Percentiles rank a stretch among this genome's conserved stretches.
phyloP scores from a whole-genome alignment of 768 basidiomycete species.

The Termitomyces sp. region DNA sequence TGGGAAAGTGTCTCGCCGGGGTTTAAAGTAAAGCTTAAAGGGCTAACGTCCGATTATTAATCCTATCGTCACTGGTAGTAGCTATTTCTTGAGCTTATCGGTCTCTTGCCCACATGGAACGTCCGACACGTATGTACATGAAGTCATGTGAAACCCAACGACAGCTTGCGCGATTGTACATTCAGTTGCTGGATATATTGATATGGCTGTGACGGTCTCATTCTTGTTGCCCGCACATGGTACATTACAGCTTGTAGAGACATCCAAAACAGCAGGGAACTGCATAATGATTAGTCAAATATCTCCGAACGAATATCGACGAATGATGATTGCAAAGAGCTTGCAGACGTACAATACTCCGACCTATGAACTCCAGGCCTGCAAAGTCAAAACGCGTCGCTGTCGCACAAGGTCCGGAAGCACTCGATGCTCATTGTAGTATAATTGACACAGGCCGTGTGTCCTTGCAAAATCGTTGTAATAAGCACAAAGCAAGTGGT shows the following conservation, averaged over 20 bases:
- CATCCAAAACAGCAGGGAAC: conserved; percentile 1
- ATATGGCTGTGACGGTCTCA: no score
- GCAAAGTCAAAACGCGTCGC: no score
- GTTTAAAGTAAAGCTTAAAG: neutral
- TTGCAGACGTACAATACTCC: no score
- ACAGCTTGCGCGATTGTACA: neutral
- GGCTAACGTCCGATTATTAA: conserved; percentile 3
- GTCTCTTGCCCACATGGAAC: conserved; percentile 1
- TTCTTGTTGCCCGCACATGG: conserved; percentile 5
- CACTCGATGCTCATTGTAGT: no score
- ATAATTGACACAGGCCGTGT: no score
- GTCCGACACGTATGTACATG: conserved; percentile 1
- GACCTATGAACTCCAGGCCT: no score
- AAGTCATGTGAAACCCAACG: neutral
- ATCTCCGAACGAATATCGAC: neutral
- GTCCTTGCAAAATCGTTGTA: no score
- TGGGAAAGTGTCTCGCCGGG: conserved; percentile 4
- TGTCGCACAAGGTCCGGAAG: no score
- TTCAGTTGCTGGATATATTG: conserved; percentile 7
- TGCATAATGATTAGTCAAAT: conserved; percentile 8
- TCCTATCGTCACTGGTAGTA: conserved; percentile 6
- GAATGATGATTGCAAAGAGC: no score
- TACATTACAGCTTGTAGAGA: conserved; percentile 5
- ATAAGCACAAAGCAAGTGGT: no score
- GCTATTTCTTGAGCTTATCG: neutral